phyloP scores from a whole-genome alignment of 192 early-diverging fungal species.

The Gigaspora rosea region DNA sequence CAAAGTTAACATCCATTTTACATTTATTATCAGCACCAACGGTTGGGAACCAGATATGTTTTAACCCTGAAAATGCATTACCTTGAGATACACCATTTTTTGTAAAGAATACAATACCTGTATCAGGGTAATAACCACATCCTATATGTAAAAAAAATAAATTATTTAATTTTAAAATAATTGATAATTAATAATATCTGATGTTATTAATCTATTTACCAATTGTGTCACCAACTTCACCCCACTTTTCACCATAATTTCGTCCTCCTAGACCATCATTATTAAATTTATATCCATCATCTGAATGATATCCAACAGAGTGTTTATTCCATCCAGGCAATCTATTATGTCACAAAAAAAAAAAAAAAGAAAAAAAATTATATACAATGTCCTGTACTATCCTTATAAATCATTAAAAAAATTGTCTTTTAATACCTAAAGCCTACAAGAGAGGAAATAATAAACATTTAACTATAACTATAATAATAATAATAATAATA shows the following conservation, averaged over 20 bases:
- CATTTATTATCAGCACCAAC: slow-evolving; percentile 50
- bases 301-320: slow-evolving; percentile 50
- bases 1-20: slow-evolving; percentile 48
- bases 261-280: slow-evolving; percentile 40
- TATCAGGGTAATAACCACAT: slow-evolving; percentile 52
- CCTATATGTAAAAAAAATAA: slow-evolving; percentile 18
- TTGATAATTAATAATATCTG: too few species aligned
- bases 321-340: slow-evolving; percentile 48
- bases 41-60: slow-evolving; percentile 46
- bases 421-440: slow-evolving; percentile 37
- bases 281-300: slow-evolving; percentile 44
- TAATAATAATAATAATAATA: too few species aligned
- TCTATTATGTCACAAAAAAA: slow-evolving; percentile 12
- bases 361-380: not conserved
- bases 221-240: slow-evolving; percentile 49
- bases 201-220: too few species aligned
- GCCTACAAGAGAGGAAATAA: too few species aligned
- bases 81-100: slow-evolving; percentile 48
- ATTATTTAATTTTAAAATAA: too few species aligned
- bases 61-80: slow-evolving; percentile 39
- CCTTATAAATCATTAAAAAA: not conserved
- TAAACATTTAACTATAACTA: too few species aligned
- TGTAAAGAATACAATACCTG: slow-evolving; percentile 55
- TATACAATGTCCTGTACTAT: not conserved
- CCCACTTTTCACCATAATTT: slow-evolving; percentile 39